Evolutionary conservation across 495 filamentous ascomycete genomes (phyloP).

Genomic region (Aspergillus biplanus): DNA sequence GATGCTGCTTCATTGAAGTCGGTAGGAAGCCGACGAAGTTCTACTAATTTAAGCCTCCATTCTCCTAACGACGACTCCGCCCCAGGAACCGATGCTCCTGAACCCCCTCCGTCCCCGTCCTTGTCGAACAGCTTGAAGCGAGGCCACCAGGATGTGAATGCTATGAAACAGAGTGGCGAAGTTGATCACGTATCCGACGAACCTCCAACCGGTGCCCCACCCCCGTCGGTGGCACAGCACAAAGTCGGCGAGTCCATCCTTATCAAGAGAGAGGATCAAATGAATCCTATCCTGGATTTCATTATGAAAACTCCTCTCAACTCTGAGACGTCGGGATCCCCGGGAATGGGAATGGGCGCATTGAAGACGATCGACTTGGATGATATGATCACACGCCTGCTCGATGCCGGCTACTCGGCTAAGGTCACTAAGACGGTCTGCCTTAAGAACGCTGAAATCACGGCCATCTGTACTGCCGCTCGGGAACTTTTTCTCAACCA

Average conservation of each 20-base stretch:
- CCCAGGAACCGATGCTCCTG: conserved; percentile 53
- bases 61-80: conserved; percentile 38
- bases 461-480: conserved; percentile 83
- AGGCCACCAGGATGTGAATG: conserved; percentile 76
- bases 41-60: conserved; percentile 42
- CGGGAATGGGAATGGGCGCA: conserved; percentile 62
- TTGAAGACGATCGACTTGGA: conserved; percentile 92
- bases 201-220: conserved; percentile 66
- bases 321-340: conserved; percentile 42
- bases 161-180: conserved; percentile 83
- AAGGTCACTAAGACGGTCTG: conserved; percentile 98
- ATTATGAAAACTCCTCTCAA: conserved; percentile 44
- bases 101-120: conserved; percentile 88
- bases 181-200: conserved; percentile 96
- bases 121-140: conserved; percentile 76
- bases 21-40: conserved; percentile 56
- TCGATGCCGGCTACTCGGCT: conserved; percentile 93
- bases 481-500: conserved; percentile 90
- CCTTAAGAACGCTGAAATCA: conserved; percentile 96
- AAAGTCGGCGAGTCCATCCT: conserved; percentile 63
- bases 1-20: conserved; percentile 77
- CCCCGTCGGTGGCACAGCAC: conserved; percentile 53
- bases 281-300: conserved; percentile 63
- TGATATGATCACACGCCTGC: conserved; percentile 92
- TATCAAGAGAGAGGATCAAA: conserved; percentile 73